Evolutionary conservation across 176 grass and related monocot species (phyloP).

Genomic region (Raddia distichophylla): DNA sequence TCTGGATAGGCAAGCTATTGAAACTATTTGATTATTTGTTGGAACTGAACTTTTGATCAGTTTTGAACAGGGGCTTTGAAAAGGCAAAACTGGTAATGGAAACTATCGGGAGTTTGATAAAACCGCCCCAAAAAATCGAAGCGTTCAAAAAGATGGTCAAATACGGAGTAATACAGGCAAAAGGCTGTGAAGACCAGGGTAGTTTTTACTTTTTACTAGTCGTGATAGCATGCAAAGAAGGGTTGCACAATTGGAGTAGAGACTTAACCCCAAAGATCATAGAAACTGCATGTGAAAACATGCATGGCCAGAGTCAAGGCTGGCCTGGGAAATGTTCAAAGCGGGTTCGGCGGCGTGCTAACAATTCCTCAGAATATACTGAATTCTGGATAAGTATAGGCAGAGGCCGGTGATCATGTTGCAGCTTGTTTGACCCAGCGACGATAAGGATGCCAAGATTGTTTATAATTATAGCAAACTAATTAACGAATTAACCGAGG

Average conservation of each 20-base stretch:
- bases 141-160: too few species aligned
- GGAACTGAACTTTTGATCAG: too few species aligned
- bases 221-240: not conserved
- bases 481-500: not conserved
- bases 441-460: conserved; percentile 24
- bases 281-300: not conserved
- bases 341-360: not conserved
- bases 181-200: too few species aligned
- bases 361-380: conserved; percentile 27
- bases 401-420: not conserved
- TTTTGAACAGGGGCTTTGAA: too few species aligned
- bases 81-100: too few species aligned
- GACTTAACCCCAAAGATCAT: not conserved
- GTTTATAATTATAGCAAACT: not conserved
- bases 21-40: too few species aligned
- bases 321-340: conserved; percentile 3
- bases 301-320: not conserved
- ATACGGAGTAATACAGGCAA: too few species aligned
- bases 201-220: not conserved
- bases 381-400: conserved; percentile 14
- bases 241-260: not conserved
- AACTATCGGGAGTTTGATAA: too few species aligned
- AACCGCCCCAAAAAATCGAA: too few species aligned
- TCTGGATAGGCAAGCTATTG: too few species aligned
- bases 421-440: conserved; percentile 26